Evolutionary conservation across 345 rosid species (phyloP).

Genomic region (Bruguiera sexangula): DNA sequence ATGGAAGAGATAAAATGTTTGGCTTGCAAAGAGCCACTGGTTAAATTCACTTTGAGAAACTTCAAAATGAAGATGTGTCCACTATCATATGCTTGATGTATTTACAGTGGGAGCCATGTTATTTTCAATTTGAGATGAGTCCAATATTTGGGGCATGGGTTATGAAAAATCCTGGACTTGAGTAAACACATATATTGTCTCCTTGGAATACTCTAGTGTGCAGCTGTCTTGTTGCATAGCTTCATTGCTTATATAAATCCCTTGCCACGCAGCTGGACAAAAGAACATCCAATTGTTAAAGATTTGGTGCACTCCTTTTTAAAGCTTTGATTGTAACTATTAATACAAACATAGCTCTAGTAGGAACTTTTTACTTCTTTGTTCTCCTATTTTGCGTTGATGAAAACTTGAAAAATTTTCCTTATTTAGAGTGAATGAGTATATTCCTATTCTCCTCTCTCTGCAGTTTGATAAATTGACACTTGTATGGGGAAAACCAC

Average conservation of each 20-base stretch:
- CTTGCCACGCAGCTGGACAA: neutral
- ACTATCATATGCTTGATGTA: neutral
- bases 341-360: too few relatives aligned
- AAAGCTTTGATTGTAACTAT: too few relatives aligned
- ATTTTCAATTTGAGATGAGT: too few relatives aligned
- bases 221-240: neutral
- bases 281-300: neutral
- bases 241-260: neutral
- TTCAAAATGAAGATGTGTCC: neutral
- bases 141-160: too few relatives aligned
- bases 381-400: neutral
- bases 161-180: too few relatives aligned
- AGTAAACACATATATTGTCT: too few relatives aligned
- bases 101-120: too few relatives aligned
- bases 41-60: neutral
- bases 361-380: neutral
- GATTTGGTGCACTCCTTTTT: neutral
- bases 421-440: neutral
- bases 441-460: constrained; percentile 8
- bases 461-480: constrained; percentile 74
- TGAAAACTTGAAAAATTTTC: neutral
- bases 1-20: neutral
- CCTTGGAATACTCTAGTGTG: neutral
- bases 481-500: constrained; percentile 89
- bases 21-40: neutral